A percentile compares a stretch with the other conserved stretches of the same genome.
These are phyloP conservation scores for Aspergillus hancockii DNA, from an alignment of 495 filamentous ascomycete genomes.

Conservation along the genomic window DNA sequence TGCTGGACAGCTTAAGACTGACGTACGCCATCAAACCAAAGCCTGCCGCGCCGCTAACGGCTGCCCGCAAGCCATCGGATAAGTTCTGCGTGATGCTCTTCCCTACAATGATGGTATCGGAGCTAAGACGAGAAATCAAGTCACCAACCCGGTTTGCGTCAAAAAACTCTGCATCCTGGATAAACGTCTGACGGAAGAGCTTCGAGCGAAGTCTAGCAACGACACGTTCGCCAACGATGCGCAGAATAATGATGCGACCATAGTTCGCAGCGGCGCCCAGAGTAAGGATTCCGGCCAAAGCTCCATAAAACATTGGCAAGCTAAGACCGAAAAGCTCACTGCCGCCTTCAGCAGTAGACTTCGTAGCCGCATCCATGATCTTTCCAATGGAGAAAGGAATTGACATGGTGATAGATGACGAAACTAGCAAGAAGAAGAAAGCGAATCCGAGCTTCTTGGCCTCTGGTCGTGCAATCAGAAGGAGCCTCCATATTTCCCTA, in stretches of 20 bases:
- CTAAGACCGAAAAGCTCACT: conserved; percentile 70
- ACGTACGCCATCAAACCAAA: conserved; percentile 91
- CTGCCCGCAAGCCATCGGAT: conserved; percentile 85
- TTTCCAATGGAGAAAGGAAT: conserved; percentile 95
- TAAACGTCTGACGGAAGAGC: conserved; percentile 85
- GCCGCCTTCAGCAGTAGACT: conserved; percentile 46
- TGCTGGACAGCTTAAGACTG: conserved; percentile 84
- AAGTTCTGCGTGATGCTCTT: conserved; percentile 98
- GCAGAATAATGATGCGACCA: conserved; percentile 85
- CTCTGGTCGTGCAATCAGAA: conserved; percentile 88
- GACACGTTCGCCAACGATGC: conserved; percentile 94
- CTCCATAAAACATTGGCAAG: conserved; percentile 75
- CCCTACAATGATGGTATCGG: conserved; percentile 94
- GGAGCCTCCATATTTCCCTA: conserved; percentile 78
- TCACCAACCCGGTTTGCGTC: conserved; percentile 97
- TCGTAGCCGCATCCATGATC: conserved; percentile 86
- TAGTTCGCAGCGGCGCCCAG: conserved; percentile 86
- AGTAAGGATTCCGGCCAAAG: conserved; percentile 66
- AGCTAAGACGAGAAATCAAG: conserved; percentile 89
- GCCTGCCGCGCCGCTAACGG: conserved; percentile 86
- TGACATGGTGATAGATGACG: conserved; percentile 87
- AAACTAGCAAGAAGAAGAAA: conserved; percentile 80
- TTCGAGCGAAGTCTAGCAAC: conserved; percentile 86
- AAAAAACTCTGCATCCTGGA: conserved; percentile 98
- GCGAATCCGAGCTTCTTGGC: conserved; percentile 74